Percentiles rank a stretch among this genome's conserved stretches.
Evolutionary conservation across 495 filamentous ascomycete species (phyloP).

Genomic region (Aspergillus sparsus): DNA sequence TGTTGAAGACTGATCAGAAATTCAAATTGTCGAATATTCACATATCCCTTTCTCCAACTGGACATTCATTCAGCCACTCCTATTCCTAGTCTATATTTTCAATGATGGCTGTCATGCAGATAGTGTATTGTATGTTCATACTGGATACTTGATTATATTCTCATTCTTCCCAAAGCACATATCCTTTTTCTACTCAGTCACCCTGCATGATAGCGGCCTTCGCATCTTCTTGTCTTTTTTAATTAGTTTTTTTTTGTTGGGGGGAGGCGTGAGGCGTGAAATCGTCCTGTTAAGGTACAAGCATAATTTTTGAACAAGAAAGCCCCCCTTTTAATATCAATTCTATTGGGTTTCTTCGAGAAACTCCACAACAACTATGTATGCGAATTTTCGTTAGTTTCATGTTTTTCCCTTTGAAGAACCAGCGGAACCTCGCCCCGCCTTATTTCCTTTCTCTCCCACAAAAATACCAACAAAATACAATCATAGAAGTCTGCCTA

Average conservation of each 20-base stretch:
- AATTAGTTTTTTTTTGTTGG: not conserved
- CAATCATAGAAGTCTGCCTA: too few species aligned
- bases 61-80: not conserved
- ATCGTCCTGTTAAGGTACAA: not conserved
- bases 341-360: slow-evolving; percentile 28
- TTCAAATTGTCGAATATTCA: not conserved
- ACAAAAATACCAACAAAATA: too few species aligned
- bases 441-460: too few species aligned
- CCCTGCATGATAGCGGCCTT: slow-evolving; percentile 9
- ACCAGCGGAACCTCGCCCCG: too few species aligned
- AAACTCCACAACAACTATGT: slow-evolving; percentile 45
- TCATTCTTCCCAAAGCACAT: not conserved
- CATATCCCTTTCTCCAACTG: not conserved
- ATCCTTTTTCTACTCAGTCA: slow-evolving; percentile 5
- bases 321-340: not conserved
- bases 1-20: too few species aligned
- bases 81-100: too few species aligned
- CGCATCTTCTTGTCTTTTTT: not conserved
- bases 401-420: too few species aligned
- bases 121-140: too few species aligned
- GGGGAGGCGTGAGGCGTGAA: not conserved
- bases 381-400: slow-evolving; percentile 34
- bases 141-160: too few species aligned
- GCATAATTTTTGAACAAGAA: not conserved
- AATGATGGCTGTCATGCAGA: too few species aligned